These are phyloP conservation scores for Fusarium agapanthi DNA, from an alignment of 2,329 filamentous ascomycete species.

Conservation along the genomic window DNA sequence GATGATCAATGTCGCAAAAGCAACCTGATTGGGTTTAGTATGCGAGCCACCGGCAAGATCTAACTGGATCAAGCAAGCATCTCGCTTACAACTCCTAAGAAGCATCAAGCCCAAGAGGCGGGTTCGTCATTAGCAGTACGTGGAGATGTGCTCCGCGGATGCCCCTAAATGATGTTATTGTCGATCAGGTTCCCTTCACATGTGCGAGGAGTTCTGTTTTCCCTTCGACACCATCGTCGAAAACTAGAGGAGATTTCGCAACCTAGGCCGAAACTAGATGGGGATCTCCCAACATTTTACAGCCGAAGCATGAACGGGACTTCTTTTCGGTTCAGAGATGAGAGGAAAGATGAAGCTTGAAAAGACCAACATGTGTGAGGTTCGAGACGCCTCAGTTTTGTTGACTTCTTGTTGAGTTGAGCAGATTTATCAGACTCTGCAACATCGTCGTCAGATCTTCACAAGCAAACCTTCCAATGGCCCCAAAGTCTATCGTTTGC, in stretches of 20 bases:
- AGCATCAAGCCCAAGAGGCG: not conserved
- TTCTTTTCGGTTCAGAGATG: not conserved
- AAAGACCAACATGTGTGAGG: not conserved
- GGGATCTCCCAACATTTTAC: not conserved
- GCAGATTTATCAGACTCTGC: not conserved
- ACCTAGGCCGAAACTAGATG: constrained; percentile 26
- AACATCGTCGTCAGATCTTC: not conserved
- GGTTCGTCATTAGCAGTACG: not conserved
- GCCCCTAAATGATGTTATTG: not conserved
- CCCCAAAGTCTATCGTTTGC: not conserved
- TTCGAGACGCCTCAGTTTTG: not conserved
- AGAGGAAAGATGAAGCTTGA: not conserved
- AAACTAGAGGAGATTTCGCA: constrained; percentile 20
- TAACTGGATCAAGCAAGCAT: not conserved
- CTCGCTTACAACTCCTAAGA: not conserved
- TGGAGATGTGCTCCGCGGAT: not conserved
- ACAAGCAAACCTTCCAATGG: not conserved
- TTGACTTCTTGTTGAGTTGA: not conserved
- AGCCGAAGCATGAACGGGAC: not conserved
- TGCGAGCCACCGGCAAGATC: constrained; percentile 21
- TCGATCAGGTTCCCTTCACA: not conserved
- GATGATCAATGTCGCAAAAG: constrained; percentile 27
- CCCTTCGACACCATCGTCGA: not conserved
- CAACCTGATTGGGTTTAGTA: constrained; percentile 35
- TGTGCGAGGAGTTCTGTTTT: not conserved